These are phyloP conservation scores for Triticum monococcum DNA, from an alignment of 176 grass and related monocot species.

Conservation along the genomic window DNA sequence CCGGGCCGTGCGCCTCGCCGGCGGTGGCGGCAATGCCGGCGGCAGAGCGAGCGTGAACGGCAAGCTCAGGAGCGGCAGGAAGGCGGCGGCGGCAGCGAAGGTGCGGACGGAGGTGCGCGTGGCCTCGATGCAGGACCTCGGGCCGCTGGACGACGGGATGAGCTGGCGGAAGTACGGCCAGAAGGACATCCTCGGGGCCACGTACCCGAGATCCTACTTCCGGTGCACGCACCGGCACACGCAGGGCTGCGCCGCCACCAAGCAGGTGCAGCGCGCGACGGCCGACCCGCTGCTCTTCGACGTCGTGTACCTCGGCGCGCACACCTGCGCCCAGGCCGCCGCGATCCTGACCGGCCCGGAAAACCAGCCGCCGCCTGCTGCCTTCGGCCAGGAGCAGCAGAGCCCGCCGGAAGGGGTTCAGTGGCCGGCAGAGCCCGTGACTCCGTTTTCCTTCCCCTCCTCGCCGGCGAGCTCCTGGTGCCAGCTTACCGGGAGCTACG, in stretches of 20 bases:
- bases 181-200: conserved; percentile 92
- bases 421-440: conserved; percentile 10
- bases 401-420: background rate
- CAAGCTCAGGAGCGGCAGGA: conserved; percentile 34
- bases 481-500: conserved; percentile 17
- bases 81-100: conserved; percentile 33
- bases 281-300: conserved; percentile 62
- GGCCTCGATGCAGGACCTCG: conserved; percentile 36
- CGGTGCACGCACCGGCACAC: conserved; percentile 77
- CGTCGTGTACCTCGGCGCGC: conserved; percentile 65
- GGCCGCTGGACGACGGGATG: conserved; percentile 56
- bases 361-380: background rate
- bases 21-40: conserved; percentile 17
- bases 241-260: conserved; percentile 62
- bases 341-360: background rate
- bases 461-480: background rate
- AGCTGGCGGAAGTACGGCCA: conserved; percentile 98
- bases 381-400: background rate
- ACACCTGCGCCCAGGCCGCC: conserved; percentile 52
- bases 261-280: conserved; percentile 84
- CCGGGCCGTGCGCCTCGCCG: conserved; percentile 55
- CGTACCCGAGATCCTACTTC: conserved; percentile 89
- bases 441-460: conserved; percentile 26
- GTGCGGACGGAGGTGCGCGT: conserved; percentile 51
- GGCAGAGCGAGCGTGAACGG: background rate